Evolutionary conservation across 331 rosid genomes (phyloP).

Genomic region (Pyrus hybrid): DNA sequence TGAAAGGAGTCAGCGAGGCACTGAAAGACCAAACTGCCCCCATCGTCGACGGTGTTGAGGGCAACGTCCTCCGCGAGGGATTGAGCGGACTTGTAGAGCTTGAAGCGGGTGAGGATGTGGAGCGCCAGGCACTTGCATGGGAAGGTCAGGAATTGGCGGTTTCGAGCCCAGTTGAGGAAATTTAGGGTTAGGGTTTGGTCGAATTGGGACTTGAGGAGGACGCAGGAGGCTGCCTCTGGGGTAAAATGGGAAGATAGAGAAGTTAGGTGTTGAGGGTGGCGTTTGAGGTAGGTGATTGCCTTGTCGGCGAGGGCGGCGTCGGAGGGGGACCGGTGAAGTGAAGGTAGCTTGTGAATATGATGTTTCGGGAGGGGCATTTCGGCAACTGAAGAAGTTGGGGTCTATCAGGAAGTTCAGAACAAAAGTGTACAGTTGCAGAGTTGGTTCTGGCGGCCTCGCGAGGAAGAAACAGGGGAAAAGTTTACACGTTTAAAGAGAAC

Average conservation of each 20-base stretch:
- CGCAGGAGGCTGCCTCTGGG: constrained; percentile 59
- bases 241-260: constrained; percentile 55
- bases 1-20: constrained; percentile 50
- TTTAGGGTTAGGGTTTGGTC: constrained; percentile 38
- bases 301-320: constrained; percentile 37
- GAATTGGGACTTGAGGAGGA: constrained; percentile 67
- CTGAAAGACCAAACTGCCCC: constrained; percentile 38
- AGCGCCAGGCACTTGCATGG: constrained; percentile 62
- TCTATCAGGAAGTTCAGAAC: neutral
- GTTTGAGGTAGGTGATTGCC: constrained; percentile 59
- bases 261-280: constrained; percentile 53
- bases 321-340: constrained; percentile 22
- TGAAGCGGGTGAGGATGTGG: constrained; percentile 74
- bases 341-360: constrained; percentile 2
- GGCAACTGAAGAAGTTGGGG: neutral
- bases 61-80: constrained; percentile 64
- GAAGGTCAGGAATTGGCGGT: constrained; percentile 43
- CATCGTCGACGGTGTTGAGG: constrained; percentile 17
- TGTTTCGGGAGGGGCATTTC: constrained; percentile 31
- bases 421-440: too few species aligned
- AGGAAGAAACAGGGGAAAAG: too few species aligned
- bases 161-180: constrained; percentile 64
- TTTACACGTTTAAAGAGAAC: too few species aligned
- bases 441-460: too few species aligned
- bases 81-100: constrained; percentile 63